Evolutionary conservation across 768 basidiomycete genomes (phyloP), one percentile per base, ranked within the genome.

Genomic region (Sporobolomyces pararoseus): DNA sequence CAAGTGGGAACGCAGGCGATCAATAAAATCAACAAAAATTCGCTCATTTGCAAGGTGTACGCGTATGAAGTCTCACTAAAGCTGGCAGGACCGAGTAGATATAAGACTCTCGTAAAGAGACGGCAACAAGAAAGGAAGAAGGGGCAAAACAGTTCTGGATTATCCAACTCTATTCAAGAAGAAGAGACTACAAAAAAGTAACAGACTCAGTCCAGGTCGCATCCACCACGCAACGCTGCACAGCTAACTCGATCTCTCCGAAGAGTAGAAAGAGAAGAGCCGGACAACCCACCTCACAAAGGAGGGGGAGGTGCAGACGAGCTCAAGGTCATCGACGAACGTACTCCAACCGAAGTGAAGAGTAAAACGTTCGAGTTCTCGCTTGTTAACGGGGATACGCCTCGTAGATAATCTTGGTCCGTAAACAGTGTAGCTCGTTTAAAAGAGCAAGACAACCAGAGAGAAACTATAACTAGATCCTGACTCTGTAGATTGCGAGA

Each of bases 141-240:
- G 17, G 9, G 39, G 9, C 10, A 42, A 42, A 17, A 42, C 39
- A 9, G n/a, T n/a, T n/a, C n/a, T n/a, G n/a, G 17, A 42, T 42
- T 17, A 42, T 42, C 17, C 39, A 42, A 9, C 39, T 42, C n/a
- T 42, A 17, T 17, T 9, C 39, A 47, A 47, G 46, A 47, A 47
- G 21, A 6, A 14, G 21, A 47, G 46, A 47, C 21, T 47, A 14
- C 46, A 47, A 47, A 12, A n/a, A 47, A 47, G 46, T 47, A 57
- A 63, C 67, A 63, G 67, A 35, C 55, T 68, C 67, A 68, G 67
- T 57, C 53, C 54, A 62, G 61, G 57, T 49, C 67, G 62, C 67
- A 58, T 68, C 67, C 67, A 63, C 67, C 67, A 62, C 67, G 61
- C 67, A 50, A 50, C 67, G 67, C 46, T 51, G 67, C 55, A 68